These are phyloP conservation scores for Corinectria fuckeliana DNA, from an alignment of 2,329 filamentous ascomycete species.

Conservation along the genomic window DNA sequence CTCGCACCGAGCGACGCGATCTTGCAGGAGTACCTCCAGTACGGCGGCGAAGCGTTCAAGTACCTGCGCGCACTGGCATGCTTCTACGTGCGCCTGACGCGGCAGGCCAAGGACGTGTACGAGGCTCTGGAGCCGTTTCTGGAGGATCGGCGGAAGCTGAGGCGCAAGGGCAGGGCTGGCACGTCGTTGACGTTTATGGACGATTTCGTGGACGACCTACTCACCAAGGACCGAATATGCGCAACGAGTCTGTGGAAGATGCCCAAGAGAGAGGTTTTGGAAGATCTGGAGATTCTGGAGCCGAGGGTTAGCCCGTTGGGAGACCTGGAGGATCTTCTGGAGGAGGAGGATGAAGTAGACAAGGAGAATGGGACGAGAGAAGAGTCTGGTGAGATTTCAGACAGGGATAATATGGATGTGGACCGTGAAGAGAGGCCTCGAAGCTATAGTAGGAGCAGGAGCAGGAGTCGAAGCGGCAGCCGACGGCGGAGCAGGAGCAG, in stretches of 20 bases:
- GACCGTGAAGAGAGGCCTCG: slow-evolving; percentile 42
- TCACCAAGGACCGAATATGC: slow-evolving; percentile 88
- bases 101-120: slow-evolving; percentile 83
- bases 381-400: slow-evolving; percentile 50
- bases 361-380: slow-evolving; percentile 43
- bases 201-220: slow-evolving; percentile 89
- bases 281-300: slow-evolving; percentile 88
- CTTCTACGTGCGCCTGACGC: slow-evolving; percentile 92
- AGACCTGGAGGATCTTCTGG: slow-evolving; percentile 75
- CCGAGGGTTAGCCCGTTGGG: slow-evolving; percentile 83
- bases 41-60: slow-evolving; percentile 78
- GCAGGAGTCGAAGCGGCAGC: slow-evolving; percentile 31
- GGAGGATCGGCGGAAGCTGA: slow-evolving; percentile 82
- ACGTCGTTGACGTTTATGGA: slow-evolving; percentile 83
- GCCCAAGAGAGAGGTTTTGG: slow-evolving; percentile 79
- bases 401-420: slow-evolving; percentile 49
- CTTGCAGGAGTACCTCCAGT: slow-evolving; percentile 78
- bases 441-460: slow-evolving; percentile 25
- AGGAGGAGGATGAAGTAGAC: slow-evolving; percentile 61
- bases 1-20: slow-evolving; percentile 81
- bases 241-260: slow-evolving; percentile 93
- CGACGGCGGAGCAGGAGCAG: slow-evolving; percentile 29
- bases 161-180: slow-evolving; percentile 75
- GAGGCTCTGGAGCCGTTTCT: slow-evolving; percentile 80
- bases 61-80: slow-evolving; percentile 89